Evolutionary conservation across 345 rosid genomes (phyloP).

Genomic region (Chamaenerion angustifolium): DNA sequence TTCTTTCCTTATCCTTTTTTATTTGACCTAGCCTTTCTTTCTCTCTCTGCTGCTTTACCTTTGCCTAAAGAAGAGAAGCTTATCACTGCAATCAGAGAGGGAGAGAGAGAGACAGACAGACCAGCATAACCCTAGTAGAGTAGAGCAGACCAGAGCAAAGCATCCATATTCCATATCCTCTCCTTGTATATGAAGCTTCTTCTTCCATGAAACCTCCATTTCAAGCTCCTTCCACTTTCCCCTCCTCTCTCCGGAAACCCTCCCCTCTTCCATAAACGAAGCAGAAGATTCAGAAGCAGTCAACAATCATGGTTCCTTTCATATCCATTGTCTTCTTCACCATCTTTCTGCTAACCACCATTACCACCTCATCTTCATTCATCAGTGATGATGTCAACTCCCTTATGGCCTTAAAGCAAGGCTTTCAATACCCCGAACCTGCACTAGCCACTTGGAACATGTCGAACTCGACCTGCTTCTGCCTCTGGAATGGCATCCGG

Average conservation of each 20-base stretch:
- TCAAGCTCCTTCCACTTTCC: constrained; percentile 40
- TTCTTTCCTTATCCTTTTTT: constrained; percentile 6
- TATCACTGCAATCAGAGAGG: not conserved
- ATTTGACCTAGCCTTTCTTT: not conserved
- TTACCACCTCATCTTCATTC: constrained; percentile 23
- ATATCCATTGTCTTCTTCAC: constrained; percentile 31
- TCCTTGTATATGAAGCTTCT: constrained; percentile 45
- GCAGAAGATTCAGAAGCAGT: constrained; percentile 2
- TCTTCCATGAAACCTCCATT: constrained; percentile 27
- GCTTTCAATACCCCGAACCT: constrained; percentile 37
- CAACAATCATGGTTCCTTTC: constrained; percentile 5
- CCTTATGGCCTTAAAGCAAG: constrained; percentile 31
- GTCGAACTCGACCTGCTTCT: constrained; percentile 34
- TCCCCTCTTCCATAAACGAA: constrained; percentile 22
- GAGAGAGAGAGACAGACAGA: constrained; percentile 5
- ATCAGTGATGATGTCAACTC: constrained; percentile 34
- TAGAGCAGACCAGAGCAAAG: constrained; percentile 8
- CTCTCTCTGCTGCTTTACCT: constrained; percentile 7
- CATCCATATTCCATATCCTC: constrained; percentile 52
- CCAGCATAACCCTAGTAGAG: constrained; percentile 1
- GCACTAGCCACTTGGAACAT: constrained; percentile 34
- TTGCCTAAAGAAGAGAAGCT: constrained; percentile 13
- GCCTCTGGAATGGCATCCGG: constrained; percentile 44
- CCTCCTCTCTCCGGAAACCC: too few relatives aligned
- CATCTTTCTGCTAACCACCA: constrained; percentile 12